Conservation (phyloP, 768 basidiomycete species). For the Strobilomyces dryophilus region DNA sequence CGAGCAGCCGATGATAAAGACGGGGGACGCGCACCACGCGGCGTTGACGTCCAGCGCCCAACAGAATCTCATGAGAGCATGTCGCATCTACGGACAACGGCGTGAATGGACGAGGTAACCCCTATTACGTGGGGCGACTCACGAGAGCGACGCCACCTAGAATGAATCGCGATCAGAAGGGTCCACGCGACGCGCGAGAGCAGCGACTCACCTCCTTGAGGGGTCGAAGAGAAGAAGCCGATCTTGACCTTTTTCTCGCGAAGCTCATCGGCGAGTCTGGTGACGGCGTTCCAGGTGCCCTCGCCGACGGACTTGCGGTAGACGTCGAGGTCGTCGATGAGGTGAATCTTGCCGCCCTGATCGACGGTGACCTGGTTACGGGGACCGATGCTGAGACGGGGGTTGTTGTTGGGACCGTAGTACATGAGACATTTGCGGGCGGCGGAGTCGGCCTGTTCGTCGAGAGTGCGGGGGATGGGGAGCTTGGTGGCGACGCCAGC, state of each 20-base stretch:
- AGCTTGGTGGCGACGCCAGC: slow-evolving; percentile 51
- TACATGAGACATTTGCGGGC: slow-evolving; percentile 83
- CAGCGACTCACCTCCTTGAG: slow-evolving; percentile 72
- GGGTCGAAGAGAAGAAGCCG: slow-evolving; percentile 93
- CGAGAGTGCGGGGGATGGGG: slow-evolving; percentile 71
- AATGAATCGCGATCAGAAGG: slow-evolving; percentile 25
- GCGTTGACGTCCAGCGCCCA: slow-evolving; percentile 73
- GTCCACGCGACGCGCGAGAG: neutral
- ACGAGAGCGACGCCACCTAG: slow-evolving; percentile 90
- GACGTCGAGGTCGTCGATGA: slow-evolving; percentile 78
- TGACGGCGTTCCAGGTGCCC: slow-evolving; percentile 79
- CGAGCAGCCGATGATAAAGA: slow-evolving; percentile 4
- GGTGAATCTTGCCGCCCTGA: slow-evolving; percentile 79
- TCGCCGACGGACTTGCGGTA: slow-evolving; percentile 69
- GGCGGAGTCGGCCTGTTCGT: slow-evolving; percentile 84
- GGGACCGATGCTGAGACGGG: slow-evolving; percentile 74
- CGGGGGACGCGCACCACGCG: slow-evolving; percentile 58
- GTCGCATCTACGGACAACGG: slow-evolving; percentile 66
- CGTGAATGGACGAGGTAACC: slow-evolving; percentile 8
- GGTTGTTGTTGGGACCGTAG: slow-evolving; percentile 80
- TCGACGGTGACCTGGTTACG: slow-evolving; percentile 89
- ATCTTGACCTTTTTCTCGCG: slow-evolving; percentile 85
- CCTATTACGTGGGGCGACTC: slow-evolving; percentile 32
- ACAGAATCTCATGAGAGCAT: slow-evolving; percentile 87
- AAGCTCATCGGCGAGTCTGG: slow-evolving; percentile 78